These are phyloP conservation scores for Alternaria atra DNA, from an alignment of 2,329 filamentous ascomycete genomes.

Conservation along the genomic window DNA sequence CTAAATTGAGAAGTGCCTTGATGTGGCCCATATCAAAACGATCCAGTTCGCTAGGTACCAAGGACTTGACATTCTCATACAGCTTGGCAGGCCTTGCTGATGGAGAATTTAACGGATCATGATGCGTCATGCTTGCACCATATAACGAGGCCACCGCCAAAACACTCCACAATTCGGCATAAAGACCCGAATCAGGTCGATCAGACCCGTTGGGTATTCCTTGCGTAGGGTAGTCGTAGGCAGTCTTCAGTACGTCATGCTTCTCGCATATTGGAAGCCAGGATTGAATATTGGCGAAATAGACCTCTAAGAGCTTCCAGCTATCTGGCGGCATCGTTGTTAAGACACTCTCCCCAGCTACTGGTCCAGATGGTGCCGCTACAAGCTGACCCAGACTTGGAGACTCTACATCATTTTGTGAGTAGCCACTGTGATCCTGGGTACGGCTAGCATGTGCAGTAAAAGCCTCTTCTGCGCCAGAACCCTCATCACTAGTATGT, in stretches of 20 bases:
- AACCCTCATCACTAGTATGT: constrained; percentile 40
- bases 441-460: constrained; percentile 1
- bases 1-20: constrained; percentile 59
- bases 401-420: not conserved
- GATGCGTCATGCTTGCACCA: constrained; percentile 15
- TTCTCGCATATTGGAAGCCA: constrained; percentile 80
- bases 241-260: constrained; percentile 66
- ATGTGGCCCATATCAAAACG: constrained; percentile 52
- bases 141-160: constrained; percentile 54
- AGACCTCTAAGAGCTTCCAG: constrained; percentile 73
- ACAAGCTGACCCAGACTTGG: not conserved
- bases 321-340: constrained; percentile 61
- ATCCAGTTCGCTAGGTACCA: constrained; percentile 45
- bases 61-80: constrained; percentile 38
- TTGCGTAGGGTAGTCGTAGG: constrained; percentile 63
- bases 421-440: constrained; percentile 8
- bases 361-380: not conserved
- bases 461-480: constrained; percentile 28
- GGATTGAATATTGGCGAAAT: constrained; percentile 77
- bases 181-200: constrained; percentile 43
- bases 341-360: not conserved
- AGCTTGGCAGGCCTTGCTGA: constrained; percentile 28
- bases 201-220: constrained; percentile 43
- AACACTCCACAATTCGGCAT: constrained; percentile 58
- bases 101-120: constrained; percentile 3